These are phyloP conservation scores for Colletotrichum liaoningense DNA, from an alignment of 2,329 filamentous ascomycete genomes.

Conservation along the genomic window DNA sequence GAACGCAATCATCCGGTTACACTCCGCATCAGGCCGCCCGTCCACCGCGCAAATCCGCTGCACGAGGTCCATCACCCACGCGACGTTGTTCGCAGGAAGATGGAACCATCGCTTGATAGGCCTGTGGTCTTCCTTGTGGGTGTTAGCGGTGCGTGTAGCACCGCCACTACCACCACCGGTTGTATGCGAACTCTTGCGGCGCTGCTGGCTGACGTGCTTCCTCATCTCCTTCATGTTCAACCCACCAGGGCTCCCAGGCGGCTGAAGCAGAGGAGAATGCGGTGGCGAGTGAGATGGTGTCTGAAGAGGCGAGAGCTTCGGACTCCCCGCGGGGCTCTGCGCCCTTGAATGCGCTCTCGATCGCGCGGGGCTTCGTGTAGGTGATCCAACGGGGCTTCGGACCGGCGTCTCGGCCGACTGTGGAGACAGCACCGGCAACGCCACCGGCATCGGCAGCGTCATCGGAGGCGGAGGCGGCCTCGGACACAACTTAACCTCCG, in stretches of 20 bases:
- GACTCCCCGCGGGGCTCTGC: constrained; percentile 1
- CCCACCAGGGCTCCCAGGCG: not conserved
- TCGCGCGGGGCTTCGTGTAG: not conserved
- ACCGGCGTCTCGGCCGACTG: not conserved
- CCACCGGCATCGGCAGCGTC: not conserved
- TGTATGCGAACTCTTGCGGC: constrained; percentile 26
- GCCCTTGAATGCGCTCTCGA: constrained; percentile 3
- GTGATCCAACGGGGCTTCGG: not conserved
- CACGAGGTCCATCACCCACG: constrained; percentile 37
- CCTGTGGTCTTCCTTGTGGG: not conserved
- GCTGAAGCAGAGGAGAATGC: constrained; percentile 12
- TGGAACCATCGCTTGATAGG: constrained; percentile 37
- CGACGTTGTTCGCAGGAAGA: constrained; percentile 35
- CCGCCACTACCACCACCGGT: not conserved
- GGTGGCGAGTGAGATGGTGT: constrained; percentile 16
- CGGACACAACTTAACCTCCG: constrained; percentile 30
- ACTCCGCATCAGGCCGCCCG: constrained; percentile 28
- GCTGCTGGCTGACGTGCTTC: constrained; percentile 12
- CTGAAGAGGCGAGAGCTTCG: not conserved
- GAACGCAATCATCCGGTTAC: constrained; percentile 33
- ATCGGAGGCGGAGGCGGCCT: not conserved
- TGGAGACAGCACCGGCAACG: not conserved
- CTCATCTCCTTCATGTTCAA: constrained; percentile 20
- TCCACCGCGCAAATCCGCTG: constrained; percentile 36
- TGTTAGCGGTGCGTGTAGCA: not conserved